Base-by-base conservation (phyloP, 2,329 filamentous ascomycete species). In the Monosporascus sp. region DNA sequence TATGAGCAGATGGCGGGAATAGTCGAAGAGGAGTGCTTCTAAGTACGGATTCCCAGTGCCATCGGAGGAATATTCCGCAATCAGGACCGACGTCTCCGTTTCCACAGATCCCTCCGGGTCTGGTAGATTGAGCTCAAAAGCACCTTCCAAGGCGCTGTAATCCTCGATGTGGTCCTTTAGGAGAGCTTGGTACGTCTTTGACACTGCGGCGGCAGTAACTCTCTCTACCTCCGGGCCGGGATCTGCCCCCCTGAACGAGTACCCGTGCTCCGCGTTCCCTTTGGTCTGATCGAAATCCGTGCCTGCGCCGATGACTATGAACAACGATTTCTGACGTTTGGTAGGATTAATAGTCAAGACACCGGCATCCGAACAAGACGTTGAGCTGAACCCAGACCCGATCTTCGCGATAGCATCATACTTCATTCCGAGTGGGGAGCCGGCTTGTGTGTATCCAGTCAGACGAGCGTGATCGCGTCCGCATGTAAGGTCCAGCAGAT, bases 1-100 rank as follows among this genome's bases (percentile, higher is more conserved):
- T 48, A 85, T 80, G 52, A 84, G 72, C 1, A 84, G 69, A 51
- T 84, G 76, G 7, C 78, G 73, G 5, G 73, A 74, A 48, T 77
- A 80, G 56, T 80, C 75, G 56, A 82, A 82, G 3, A 81, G 70
- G 1, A 82, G 66, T 2, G 68, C 70, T 49, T 82, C 78, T 2
- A 85, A 64, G 38, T 74, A 82, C 0, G 80, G 78, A 51, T 83
- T 75, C 2, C 76, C 72, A 0, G 59, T 44, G n/a, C 55, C 59
- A 5, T 64, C 61, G 14, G 60, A 59, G 37, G 65, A 59, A 37
- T 74, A 72, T 17, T 58, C 58, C 4, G 62, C 50, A 27, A 76
- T 62, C 2, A 75, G 53, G 14, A 48, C 37, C 1, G 64, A 57
- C 0, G 74, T 77, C 50, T 77, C 73, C 7, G 68, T 57, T 0